phyloP scores from a whole-genome alignment of 2,329 filamentous ascomycete species.

The Penicillium sp. region DNA sequence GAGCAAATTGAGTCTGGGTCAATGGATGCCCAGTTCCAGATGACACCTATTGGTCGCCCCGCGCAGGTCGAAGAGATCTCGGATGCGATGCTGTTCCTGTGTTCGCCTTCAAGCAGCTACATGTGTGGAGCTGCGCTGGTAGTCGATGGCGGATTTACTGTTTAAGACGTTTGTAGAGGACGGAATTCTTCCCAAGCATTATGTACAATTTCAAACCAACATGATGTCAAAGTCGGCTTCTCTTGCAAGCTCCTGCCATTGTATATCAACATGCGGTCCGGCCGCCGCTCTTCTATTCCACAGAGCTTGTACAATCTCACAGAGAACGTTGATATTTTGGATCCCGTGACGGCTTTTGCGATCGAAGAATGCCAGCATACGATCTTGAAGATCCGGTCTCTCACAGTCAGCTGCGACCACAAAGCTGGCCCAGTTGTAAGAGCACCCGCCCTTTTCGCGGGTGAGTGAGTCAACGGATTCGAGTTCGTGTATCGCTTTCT shows the following conservation, averaged over 20 bases:
- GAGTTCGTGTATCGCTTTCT: constrained; percentile 33
- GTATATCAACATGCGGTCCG: constrained; percentile 20
- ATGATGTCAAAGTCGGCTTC: constrained; percentile 39
- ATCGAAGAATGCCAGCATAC: constrained; percentile 35
- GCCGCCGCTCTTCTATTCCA: constrained; percentile 29
- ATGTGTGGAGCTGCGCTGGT: constrained; percentile 42
- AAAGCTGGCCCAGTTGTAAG: constrained; percentile 41
- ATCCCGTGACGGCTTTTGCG: constrained; percentile 39
- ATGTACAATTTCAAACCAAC: constrained; percentile 22
- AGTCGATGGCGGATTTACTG: constrained; percentile 30
- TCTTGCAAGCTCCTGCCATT: constrained; percentile 38
- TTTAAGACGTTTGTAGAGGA: constrained; percentile 4
- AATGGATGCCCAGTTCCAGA: constrained; percentile 41
- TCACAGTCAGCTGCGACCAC: constrained; percentile 40
- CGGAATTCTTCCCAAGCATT: neutral
- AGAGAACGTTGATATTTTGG: constrained; percentile 33
- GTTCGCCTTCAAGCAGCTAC: constrained; percentile 46
- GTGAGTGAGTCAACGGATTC: constrained; percentile 34
- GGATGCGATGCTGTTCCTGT: constrained; percentile 52
- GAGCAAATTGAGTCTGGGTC: constrained; percentile 13
- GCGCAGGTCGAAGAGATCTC: constrained; percentile 56
- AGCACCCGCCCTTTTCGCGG: constrained; percentile 32
- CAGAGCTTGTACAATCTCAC: constrained; percentile 34
- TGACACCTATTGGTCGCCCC: constrained; percentile 53
- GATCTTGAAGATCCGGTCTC: constrained; percentile 24